These are phyloP conservation scores for Stentor coeruleus DNA, from an alignment of 73 alveolate species.

Conservation along the genomic window DNA sequence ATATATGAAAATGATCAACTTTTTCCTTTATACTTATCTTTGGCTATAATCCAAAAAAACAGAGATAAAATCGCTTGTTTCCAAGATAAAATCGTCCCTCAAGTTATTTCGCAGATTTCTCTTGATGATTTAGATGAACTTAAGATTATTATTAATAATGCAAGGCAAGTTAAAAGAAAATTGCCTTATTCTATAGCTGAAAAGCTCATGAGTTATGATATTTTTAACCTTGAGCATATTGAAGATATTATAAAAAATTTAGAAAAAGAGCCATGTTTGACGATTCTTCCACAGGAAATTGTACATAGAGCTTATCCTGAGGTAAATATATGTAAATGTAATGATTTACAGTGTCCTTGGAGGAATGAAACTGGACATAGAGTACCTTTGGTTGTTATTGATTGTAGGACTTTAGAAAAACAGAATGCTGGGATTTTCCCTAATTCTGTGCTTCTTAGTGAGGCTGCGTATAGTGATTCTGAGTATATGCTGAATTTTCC, in stretches of 20 bases:
- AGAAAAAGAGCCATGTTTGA: not conserved
- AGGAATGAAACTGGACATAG: not conserved
- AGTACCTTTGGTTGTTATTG: not conserved
- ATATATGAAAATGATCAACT: not conserved
- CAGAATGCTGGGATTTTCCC: not conserved
- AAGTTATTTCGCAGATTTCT: conserved; percentile 19
- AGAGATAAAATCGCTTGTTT: not conserved
- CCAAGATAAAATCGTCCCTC: conserved; percentile 1
- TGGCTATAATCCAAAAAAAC: not conserved
- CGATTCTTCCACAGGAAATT: not conserved
- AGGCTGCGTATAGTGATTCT: not conserved
- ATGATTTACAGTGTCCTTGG: not conserved
- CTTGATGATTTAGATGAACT: not conserved
- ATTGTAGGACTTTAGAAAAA: not conserved
- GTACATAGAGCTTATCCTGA: conserved; percentile 13
- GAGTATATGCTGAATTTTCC: conserved; percentile 15
- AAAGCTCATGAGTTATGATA: not conserved
- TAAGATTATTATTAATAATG: not conserved
- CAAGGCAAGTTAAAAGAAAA: not conserved
- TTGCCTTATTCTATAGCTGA: not conserved
- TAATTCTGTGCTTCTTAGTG: not conserved
- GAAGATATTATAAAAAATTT: not conserved
- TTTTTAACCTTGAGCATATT: not conserved
- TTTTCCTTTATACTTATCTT: not conserved
- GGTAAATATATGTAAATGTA: not conserved